phyloP scores from a whole-genome alignment of 805 yeast species.

The Candida boleticola region DNA sequence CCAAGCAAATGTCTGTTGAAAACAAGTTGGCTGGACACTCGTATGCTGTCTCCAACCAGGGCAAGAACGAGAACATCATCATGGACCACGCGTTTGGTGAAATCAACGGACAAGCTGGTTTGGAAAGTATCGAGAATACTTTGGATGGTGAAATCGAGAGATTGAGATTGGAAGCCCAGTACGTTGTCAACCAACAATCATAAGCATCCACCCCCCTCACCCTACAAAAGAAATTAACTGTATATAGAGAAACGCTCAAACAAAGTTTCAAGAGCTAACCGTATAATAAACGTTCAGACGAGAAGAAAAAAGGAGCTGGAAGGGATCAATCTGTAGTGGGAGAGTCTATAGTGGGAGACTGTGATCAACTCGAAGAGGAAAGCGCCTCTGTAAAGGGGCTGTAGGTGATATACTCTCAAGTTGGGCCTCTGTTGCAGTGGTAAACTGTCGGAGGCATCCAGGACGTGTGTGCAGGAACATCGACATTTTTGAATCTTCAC shows the following conservation, averaged over 20 bases:
- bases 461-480: background rate
- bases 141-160: constrained; percentile 39
- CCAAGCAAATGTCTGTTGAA: constrained; percentile 30
- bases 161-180: constrained; percentile 35
- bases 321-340: no score
- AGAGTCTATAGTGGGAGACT: no score
- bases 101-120: constrained; percentile 41
- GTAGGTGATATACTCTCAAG: no score
- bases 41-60: constrained; percentile 25
- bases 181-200: constrained; percentile 21
- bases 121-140: constrained; percentile 34
- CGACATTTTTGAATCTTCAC: background rate
- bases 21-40: constrained; percentile 33
- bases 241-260: constrained; percentile 9
- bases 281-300: no score
- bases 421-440: no score
- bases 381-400: no score
- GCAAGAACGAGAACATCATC: constrained; percentile 31
- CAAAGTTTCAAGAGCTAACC: no score
- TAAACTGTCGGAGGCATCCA: no score
- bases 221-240: background rate
- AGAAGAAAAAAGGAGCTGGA: no score
- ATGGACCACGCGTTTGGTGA: constrained; percentile 39
- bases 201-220: background rate
- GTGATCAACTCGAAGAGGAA: no score